Percentiles rank a stretch among this genome's conserved stretches.
Conservation (phyloP, 1,284 basidiomycete species). For the Vanrija humicola region DNA sequence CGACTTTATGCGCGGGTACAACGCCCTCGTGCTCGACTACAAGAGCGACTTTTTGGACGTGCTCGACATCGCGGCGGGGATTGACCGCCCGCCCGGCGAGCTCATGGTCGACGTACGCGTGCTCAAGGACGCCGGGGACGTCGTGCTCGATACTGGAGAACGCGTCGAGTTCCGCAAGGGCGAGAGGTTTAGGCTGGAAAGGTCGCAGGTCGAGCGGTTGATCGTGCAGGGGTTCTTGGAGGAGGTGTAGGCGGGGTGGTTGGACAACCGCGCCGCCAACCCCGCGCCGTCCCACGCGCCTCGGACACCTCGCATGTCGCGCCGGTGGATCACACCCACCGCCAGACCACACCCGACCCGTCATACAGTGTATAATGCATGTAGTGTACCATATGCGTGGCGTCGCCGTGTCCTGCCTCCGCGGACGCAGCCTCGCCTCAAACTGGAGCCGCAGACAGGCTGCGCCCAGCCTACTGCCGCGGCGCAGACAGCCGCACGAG, state of each 20-base stretch:
- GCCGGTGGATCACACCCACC: not conserved
- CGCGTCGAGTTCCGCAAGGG: slow-evolving; percentile 83
- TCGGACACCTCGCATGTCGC: too few relatives aligned
- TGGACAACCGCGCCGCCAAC: not conserved
- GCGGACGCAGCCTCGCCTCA: too few relatives aligned
- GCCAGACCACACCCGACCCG: not conserved
- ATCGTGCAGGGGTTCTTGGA: slow-evolving; percentile 88
- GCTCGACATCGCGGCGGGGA: slow-evolving; percentile 74
- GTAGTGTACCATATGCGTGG: slow-evolving; percentile 6
- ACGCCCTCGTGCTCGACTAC: slow-evolving; percentile 73
- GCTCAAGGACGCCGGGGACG: slow-evolving; percentile 76
- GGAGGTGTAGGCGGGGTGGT: slow-evolving; percentile 41
- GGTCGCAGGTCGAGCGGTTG: slow-evolving; percentile 83
- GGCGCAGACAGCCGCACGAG: slow-evolving; percentile 31
- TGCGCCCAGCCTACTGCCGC: not conserved
- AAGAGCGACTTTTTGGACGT: slow-evolving; percentile 80
- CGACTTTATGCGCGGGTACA: slow-evolving; percentile 81
- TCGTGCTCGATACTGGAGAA: slow-evolving; percentile 77
- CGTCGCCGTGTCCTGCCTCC: too few relatives aligned
- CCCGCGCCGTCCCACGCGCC: not conserved
- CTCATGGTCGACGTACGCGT: slow-evolving; percentile 50
- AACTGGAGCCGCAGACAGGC: too few relatives aligned
- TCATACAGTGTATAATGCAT: slow-evolving; percentile 19
- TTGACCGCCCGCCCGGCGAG: slow-evolving; percentile 59
- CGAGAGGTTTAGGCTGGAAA: slow-evolving; percentile 76